Conservation (phyloP, 352 stramenopile genomes). For the Phytopythium montanum region DNA sequence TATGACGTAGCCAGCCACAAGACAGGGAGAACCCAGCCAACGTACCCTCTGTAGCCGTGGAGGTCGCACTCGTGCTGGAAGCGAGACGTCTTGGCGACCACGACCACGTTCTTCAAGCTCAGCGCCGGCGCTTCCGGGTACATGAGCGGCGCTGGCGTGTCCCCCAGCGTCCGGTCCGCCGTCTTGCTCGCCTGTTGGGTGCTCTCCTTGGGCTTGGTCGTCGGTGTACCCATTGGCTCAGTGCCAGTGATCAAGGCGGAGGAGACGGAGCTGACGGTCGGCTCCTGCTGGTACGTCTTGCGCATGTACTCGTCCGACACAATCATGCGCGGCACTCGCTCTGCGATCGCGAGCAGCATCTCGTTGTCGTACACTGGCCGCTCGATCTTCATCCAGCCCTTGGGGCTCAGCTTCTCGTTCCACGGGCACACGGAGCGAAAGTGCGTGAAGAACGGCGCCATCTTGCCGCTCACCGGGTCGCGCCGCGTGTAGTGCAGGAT, state of each 20-base stretch:
- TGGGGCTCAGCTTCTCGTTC: constrained; percentile 87
- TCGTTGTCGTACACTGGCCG: constrained; percentile 89
- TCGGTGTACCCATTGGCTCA: neutral
- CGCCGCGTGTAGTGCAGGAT: constrained; percentile 85
- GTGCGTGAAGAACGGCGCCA: constrained; percentile 86
- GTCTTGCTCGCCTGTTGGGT: neutral
- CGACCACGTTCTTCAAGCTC: constrained; percentile 76
- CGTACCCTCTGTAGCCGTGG: constrained; percentile 76
- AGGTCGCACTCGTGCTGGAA: constrained; percentile 85
- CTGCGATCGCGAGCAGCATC: constrained; percentile 77
- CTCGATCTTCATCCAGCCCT: constrained; percentile 88
- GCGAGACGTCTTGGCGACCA: constrained; percentile 86
- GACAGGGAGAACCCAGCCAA: constrained; percentile 5
- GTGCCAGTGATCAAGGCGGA: neutral
- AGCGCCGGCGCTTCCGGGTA: constrained; percentile 43
- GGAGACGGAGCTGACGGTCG: neutral
- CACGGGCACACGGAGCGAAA: constrained; percentile 88
- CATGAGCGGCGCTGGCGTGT: constrained; percentile 30
- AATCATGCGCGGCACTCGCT: constrained; percentile 85
- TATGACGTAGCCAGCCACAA: neutral
- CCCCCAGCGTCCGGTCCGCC: neutral
- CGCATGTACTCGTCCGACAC: constrained; percentile 87
- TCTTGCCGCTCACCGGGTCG: constrained; percentile 63
- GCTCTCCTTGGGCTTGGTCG: neutral
- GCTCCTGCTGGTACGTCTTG: constrained; percentile 67